Base-by-base conservation (phyloP, 2,329 filamentous ascomycete genomes). In the Xylariales sp. region DNA sequence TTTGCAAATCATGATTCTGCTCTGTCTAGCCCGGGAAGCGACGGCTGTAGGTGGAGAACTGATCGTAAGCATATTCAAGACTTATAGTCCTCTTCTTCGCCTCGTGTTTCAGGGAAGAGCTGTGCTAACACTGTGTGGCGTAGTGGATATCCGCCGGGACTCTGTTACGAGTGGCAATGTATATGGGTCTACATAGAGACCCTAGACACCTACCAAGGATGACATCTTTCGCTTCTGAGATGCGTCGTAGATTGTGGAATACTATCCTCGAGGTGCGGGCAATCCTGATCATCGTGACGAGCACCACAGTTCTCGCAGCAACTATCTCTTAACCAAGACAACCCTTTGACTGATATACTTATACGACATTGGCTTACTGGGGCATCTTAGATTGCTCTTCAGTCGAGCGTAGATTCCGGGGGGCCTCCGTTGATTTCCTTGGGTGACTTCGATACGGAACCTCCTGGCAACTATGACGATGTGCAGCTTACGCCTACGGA, bases 141-240 rank as follows among this genome's bases (percentile, higher is more conserved):
- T n/a, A n/a, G n/a, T 40, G 28, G 74, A 66, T 75, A 22, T 63
- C 69, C 2, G 61, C 68, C 0, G 77, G 77, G 1, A 57, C 63
- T 0, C 46, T 80, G 9, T 45, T 78, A n/a, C 64, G 76, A 9
- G 69, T 66, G 6, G 78, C 76, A 39, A 71, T 81, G 52, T 68
- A 68, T 41, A 78, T 80, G 66, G 77, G 78, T 3, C 61, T 80
- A 5, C 76, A 82, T 51, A 68, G 74, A 1, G 78, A 81, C 42
- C 76, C 78, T 0, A 64, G 60, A 21, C 60, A 67, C 43, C 65
- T 79, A 4, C 63, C 65, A 5, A 62, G 65, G 15, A 71, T 75
- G 63, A 65, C 70, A 2, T 51, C 59, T 1, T 66, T 73, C 25
- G 63, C 67, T 15, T 63, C 68, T 1, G 78, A 82, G 55, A 68